A percentile compares a stretch with the other conserved stretches of the same genome.
Evolutionary conservation across 2,329 filamentous ascomycete genomes (phyloP).

Genomic region (Colletotrichum sp.): DNA sequence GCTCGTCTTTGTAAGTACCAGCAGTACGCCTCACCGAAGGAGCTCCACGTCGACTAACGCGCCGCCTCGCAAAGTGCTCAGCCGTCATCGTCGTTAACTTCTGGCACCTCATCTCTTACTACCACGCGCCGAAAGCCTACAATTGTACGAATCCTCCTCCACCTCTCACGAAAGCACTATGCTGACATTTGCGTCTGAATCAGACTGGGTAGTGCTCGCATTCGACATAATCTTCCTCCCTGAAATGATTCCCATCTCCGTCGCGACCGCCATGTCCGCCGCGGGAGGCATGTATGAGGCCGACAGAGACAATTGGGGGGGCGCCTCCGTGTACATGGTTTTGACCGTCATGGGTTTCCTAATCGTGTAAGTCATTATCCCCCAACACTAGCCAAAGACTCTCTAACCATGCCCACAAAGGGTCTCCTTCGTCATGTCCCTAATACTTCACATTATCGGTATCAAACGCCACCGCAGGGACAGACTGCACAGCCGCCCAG

Average conservation of each 20-base stretch:
- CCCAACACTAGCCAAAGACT: background rate
- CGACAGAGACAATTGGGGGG: too few species aligned
- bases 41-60: constrained; percentile 5
- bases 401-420: constrained; percentile 29
- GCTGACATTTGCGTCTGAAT: constrained; percentile 20
- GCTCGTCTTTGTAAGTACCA: constrained; percentile 44
- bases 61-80: constrained; percentile 35
- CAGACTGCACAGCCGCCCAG: constrained; percentile 40
- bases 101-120: constrained; percentile 52
- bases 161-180: background rate
- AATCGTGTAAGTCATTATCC: constrained; percentile 42
- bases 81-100: constrained; percentile 48
- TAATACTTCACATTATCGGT: constrained; percentile 44
- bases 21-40: background rate
- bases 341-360: constrained; percentile 45
- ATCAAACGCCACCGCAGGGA: constrained; percentile 48
- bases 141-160: constrained; percentile 35
- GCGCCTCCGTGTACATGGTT: constrained; percentile 16
- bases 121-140: constrained; percentile 43
- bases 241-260: background rate
- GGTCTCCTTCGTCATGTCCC: constrained; percentile 44
- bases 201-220: constrained; percentile 52
- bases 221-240: constrained; percentile 44
- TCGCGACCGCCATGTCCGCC: too few species aligned
- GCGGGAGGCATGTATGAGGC: too few species aligned